A percentile compares a stretch with the other conserved stretches of the same genome.
Evolutionary conservation across 2,329 filamentous ascomycete species (phyloP).

Genomic region (Whalleya microplaca): DNA sequence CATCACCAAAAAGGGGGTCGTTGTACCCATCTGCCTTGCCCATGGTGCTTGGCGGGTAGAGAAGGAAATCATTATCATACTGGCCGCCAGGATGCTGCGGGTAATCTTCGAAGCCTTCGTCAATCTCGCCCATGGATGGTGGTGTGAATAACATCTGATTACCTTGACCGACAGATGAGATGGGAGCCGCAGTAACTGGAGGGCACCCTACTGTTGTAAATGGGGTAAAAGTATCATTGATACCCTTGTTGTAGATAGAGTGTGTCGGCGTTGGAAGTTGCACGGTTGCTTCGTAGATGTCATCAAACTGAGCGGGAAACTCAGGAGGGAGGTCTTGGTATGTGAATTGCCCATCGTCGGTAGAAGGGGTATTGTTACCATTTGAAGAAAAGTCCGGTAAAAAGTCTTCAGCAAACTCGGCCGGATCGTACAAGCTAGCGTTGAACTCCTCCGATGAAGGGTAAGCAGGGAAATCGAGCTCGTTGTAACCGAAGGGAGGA

Average conservation of each 20-base stretch:
- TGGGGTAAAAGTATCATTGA: conserved; percentile 47
- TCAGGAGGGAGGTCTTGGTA: conserved; percentile 64
- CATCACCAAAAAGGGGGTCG: conserved; percentile 48
- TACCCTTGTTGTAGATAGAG: conserved; percentile 49
- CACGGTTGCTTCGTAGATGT: conserved; percentile 63
- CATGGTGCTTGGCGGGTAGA: conserved; percentile 54
- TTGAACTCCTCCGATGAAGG: conserved; percentile 52
- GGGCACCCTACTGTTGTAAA: conserved; percentile 45
- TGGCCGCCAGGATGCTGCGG: conserved; percentile 43
- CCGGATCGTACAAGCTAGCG: conserved; percentile 42
- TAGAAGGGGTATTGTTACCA: conserved; percentile 56
- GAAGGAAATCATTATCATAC: conserved; percentile 64
- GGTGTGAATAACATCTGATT: conserved; percentile 73
- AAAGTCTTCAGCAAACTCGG: conserved; percentile 45
- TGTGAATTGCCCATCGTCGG: conserved; percentile 53
- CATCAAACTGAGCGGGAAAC: conserved; percentile 64
- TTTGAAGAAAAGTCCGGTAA: conserved; percentile 48
- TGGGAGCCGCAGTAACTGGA: conserved; percentile 52
- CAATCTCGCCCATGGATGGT: conserved; percentile 61
- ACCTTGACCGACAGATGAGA: conserved; percentile 71
- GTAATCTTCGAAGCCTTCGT: conserved; percentile 67
- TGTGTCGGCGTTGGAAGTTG: conserved; percentile 58
- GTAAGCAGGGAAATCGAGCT: conserved; percentile 55
- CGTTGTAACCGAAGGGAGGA: conserved; percentile 38
- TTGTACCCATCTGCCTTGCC: conserved; percentile 48